These are phyloP conservation scores for Cicer chorassanicum DNA, from an alignment of 306 rosid genomes.

Conservation along the genomic window DNA sequence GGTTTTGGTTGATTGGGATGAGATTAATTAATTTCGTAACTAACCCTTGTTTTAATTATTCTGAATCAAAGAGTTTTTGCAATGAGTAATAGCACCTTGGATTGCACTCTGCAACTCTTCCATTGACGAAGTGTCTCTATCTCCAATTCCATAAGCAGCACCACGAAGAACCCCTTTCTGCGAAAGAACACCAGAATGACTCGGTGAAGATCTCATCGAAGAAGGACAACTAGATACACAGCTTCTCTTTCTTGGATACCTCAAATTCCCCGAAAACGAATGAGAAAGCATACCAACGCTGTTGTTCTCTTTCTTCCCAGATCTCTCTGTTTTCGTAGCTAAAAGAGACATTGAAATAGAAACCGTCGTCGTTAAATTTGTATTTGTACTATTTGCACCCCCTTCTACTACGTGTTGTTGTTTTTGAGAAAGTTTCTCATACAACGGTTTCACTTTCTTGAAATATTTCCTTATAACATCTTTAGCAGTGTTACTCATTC, in stretches of 20 bases:
- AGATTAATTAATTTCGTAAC: constrained; percentile 54
- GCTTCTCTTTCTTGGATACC: constrained; percentile 70
- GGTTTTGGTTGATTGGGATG: constrained; percentile 41
- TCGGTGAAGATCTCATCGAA: constrained; percentile 86
- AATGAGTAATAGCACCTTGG: constrained; percentile 96
- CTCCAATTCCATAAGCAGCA: not conserved
- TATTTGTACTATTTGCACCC: not conserved
- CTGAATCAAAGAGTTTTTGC: constrained; percentile 79
- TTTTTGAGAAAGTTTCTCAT: constrained; percentile 70
- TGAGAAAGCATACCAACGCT: constrained; percentile 55
- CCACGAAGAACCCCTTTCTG: constrained; percentile 36
- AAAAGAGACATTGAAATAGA: constrained; percentile 33
- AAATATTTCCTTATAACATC: constrained; percentile 81
- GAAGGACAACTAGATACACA: constrained; percentile 86
- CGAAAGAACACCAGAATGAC: constrained; percentile 76
- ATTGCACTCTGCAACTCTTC: constrained; percentile 97
- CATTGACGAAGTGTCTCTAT: constrained; percentile 61
- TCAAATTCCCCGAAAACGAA: constrained; percentile 86
- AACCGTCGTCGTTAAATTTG: constrained; percentile 13
- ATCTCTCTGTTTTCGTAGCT: constrained; percentile 47
- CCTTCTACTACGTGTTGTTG: constrained; percentile 30
- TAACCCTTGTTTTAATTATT: constrained; percentile 53
- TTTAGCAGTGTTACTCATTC: constrained; percentile 66
- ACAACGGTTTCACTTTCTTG: constrained; percentile 84
- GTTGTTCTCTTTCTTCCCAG: constrained; percentile 44